Conservation (phyloP, 805 yeast genomes). For the Kuraishia floccosa region DNA sequence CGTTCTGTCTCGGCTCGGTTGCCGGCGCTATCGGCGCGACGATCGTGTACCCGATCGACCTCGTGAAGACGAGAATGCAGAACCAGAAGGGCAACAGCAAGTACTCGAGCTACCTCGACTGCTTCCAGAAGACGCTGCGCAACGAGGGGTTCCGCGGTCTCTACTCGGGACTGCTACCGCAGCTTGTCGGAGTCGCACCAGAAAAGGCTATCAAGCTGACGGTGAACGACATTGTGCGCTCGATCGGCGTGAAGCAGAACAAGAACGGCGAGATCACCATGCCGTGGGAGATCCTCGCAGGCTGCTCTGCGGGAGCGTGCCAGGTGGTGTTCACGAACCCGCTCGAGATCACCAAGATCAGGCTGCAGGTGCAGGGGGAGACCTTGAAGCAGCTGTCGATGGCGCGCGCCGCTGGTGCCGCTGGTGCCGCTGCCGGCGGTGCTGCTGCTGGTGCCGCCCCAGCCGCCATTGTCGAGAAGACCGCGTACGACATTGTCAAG, state of each 20-base stretch:
- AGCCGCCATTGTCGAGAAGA: slow-evolving; percentile 26
- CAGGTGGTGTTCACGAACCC: slow-evolving; percentile 96
- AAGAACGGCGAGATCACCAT: slow-evolving; percentile 36
- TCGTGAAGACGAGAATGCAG: slow-evolving; percentile 95
- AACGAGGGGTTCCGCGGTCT: slow-evolving; percentile 79
- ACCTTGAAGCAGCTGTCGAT: slow-evolving; percentile 25
- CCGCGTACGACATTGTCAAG: slow-evolving; percentile 64
- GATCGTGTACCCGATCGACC: slow-evolving; percentile 91
- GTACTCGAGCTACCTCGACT: slow-evolving; percentile 77
- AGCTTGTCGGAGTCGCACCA: slow-evolving; percentile 94
- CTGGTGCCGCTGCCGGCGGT: slow-evolving; percentile 6
- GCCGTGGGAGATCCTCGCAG: slow-evolving; percentile 70
- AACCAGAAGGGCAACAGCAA: slow-evolving; percentile 69
- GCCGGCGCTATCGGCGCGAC: slow-evolving; percentile 99
- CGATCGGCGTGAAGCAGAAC: slow-evolving; percentile 44
- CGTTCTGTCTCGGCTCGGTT: slow-evolving; percentile 81
- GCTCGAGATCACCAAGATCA: slow-evolving; percentile 86
- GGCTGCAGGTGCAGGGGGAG: slow-evolving; percentile 90
- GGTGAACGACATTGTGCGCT: slow-evolving; percentile 81
- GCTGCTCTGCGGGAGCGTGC: slow-evolving; percentile 93
- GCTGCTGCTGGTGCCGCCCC: slow-evolving; percentile 17
- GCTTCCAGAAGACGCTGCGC: slow-evolving; percentile 65
- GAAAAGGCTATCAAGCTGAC: slow-evolving; percentile 96
- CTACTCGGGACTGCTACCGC: slow-evolving; percentile 90
- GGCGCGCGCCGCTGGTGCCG: slow-evolving; percentile 14